These are phyloP conservation scores for Metarhizium guizhouense DNA, from an alignment of 2,329 filamentous ascomycete genomes.

Conservation along the genomic window DNA sequence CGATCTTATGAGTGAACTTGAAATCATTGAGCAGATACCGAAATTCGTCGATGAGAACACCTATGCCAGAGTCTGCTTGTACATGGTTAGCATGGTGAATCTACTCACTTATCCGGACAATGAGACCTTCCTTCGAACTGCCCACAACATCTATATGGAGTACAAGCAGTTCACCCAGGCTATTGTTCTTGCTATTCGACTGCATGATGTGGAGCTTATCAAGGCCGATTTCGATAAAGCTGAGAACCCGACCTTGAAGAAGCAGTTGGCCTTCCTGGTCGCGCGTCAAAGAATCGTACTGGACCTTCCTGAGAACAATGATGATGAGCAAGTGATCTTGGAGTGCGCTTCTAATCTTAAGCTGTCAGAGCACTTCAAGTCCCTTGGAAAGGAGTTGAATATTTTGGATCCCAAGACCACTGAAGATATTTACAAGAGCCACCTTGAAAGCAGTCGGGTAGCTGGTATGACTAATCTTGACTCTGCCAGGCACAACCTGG, in stretches of 20 bases:
- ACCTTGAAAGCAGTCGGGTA: conserved; percentile 89
- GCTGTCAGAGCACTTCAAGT: conserved; percentile 86
- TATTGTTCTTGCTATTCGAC: conserved; percentile 84
- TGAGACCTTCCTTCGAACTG: conserved; percentile 85
- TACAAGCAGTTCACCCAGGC: conserved; percentile 93
- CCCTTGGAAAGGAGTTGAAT: conserved; percentile 89
- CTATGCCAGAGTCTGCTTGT: conserved; percentile 85
- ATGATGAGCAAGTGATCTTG: conserved; percentile 64
- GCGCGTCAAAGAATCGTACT: conserved; percentile 85
- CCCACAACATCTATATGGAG: conserved; percentile 85
- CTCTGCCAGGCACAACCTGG: conserved; percentile 90
- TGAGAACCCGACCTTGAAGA: conserved; percentile 72
- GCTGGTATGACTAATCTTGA: conserved; percentile 91
- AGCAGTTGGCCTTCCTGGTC: conserved; percentile 89
- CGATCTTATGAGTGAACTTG: conserved; percentile 91
- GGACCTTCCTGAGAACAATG: conserved; percentile 54
- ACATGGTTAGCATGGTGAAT: conserved; percentile 99
- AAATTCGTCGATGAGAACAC: conserved; percentile 90
- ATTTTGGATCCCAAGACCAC: conserved; percentile 94
- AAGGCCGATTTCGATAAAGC: conserved; percentile 72
- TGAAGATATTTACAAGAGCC: conserved; percentile 99
- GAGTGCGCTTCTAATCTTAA: conserved; percentile 85
- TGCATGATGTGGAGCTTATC: conserved; percentile 83
- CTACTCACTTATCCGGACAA: conserved; percentile 96
- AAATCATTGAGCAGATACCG: conserved; percentile 89